Evolutionary conservation across 2,329 filamentous ascomycete species (phyloP).

Genomic region (Fusarium fujikuroi): DNA sequence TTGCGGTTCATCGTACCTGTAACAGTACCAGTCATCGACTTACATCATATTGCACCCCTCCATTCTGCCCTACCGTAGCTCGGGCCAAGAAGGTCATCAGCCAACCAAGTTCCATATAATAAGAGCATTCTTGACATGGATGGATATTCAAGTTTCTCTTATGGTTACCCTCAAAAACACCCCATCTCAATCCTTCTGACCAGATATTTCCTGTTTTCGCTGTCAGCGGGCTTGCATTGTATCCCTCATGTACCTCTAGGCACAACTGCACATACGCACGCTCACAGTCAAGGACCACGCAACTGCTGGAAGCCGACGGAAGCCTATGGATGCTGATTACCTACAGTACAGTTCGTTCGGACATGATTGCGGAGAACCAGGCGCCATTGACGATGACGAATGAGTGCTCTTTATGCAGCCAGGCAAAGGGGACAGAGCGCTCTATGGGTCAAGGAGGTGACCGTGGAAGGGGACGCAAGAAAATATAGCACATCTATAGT

Average conservation of each 20-base stretch:
- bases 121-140: not conserved
- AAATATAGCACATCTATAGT: not conserved
- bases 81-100: not conserved
- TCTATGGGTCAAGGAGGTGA: conserved; percentile 1
- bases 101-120: conserved; percentile 7
- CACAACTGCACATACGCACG: conserved; percentile 9
- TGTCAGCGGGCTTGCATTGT: conserved; percentile 6
- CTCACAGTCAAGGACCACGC: conserved; percentile 6
- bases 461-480: not conserved
- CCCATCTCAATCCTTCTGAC: not conserved
- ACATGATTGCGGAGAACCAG: conserved; percentile 20
- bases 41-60: conserved; percentile 23
- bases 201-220: not conserved
- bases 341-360: not conserved
- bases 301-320: conserved; percentile 23
- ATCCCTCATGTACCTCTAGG: conserved; percentile 2
- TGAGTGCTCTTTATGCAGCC: conserved; percentile 11
- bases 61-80: conserved; percentile 23
- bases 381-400: conserved; percentile 30
- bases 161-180: not conserved
- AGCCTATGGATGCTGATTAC: conserved; percentile 18
- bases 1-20: conserved; percentile 5
- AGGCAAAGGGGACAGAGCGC: not conserved
- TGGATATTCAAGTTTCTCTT: not conserved
- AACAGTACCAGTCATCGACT: conserved; percentile 7